Conservation (phyloP, 805 yeast species). For the Yamadazyma endophytica region DNA sequence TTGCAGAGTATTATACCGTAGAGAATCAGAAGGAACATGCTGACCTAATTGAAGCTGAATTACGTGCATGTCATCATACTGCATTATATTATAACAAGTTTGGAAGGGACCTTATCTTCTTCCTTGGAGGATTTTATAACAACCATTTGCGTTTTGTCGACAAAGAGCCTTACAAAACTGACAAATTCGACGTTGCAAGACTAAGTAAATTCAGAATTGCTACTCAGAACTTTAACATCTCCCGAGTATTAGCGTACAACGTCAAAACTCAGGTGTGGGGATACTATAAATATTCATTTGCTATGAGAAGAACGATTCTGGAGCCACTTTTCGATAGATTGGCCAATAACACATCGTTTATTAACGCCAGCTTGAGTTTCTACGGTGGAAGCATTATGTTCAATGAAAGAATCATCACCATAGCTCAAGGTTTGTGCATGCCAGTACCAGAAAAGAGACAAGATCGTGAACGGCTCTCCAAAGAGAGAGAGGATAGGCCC, state of each 20-base stretch:
- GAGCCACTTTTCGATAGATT: conserved; percentile 17
- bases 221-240: conserved; percentile 22
- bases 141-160: conserved; percentile 33
- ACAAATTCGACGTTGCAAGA: conserved; percentile 31
- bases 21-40: conserved; percentile 25
- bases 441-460: conserved; percentile 28
- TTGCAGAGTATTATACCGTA: conserved; percentile 14
- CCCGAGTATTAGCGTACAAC: conserved; percentile 33
- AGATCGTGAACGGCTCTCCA: conserved; percentile 22
- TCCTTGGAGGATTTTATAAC: conserved; percentile 37
- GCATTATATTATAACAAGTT: conserved; percentile 29
- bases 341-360: conserved; percentile 16
- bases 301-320: conserved; percentile 21
- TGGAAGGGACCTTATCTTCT: conserved; percentile 30
- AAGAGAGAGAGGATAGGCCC: too few species aligned
- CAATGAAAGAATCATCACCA: conserved; percentile 30
- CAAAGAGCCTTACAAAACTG: conserved; percentile 22
- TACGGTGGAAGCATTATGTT: conserved; percentile 30
- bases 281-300: conserved; percentile 30
- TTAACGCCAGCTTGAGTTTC: conserved; percentile 24
- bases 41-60: conserved; percentile 33
- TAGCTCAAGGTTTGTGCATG: conserved; percentile 33
- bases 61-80: conserved; percentile 39
- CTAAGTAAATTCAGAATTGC: conserved; percentile 25
- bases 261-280: conserved; percentile 39